Percentiles rank a stretch among this genome's conserved stretches.
phyloP scores from a whole-genome alignment of 257 asterid genomes.

The Catharanthus roseus region DNA sequence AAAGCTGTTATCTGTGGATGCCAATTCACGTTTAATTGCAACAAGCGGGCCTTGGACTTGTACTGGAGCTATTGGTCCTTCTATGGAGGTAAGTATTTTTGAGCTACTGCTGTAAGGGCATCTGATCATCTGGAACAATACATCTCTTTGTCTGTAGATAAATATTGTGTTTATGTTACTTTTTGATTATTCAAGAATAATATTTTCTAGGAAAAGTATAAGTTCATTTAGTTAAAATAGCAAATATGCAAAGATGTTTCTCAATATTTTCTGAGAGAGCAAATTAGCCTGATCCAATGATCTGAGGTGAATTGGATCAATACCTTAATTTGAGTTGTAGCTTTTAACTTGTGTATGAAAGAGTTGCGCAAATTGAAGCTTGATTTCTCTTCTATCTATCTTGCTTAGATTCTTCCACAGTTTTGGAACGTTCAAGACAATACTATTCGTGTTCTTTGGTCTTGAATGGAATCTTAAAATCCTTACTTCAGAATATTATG shows the following conservation, averaged over 20 bases:
- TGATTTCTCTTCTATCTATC: too few relatives aligned
- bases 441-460: background rate
- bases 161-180: background rate
- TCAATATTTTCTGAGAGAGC: background rate
- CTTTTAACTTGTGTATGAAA: too few relatives aligned
- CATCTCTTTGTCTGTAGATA: background rate
- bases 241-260: background rate
- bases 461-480: background rate
- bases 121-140: background rate
- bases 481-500: background rate
- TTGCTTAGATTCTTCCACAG: too few relatives aligned
- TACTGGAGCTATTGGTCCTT: constrained; percentile 41
- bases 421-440: too few relatives aligned
- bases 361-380: too few relatives aligned
- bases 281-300: background rate
- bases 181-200: background rate
- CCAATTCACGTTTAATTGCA: constrained; percentile 43
- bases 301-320: too few relatives aligned
- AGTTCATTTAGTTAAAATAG: background rate
- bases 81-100: constrained; percentile 50
- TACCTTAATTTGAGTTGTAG: background rate
- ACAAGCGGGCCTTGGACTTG: constrained; percentile 49
- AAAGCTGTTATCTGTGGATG: constrained; percentile 44
- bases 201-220: background rate
- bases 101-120: background rate